Evolutionary conservation across 164 flowering plant genomes (phyloP).

Genomic region (Vitis rotundifolia): DNA sequence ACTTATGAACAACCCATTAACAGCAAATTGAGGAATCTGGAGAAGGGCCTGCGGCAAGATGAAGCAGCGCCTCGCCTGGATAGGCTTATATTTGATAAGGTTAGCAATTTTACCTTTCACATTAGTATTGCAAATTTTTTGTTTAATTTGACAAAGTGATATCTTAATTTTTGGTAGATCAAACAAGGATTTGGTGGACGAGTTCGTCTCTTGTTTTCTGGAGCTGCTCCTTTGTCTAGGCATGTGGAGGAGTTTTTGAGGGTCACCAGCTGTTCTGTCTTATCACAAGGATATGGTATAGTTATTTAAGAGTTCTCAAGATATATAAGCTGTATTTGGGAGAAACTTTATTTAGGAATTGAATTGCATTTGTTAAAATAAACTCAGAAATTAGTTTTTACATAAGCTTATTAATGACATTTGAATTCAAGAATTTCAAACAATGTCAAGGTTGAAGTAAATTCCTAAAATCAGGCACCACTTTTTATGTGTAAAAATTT

Average conservation of each 20-base stretch:
- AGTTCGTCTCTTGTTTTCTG: constrained; percentile 72
- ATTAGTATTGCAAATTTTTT: not conserved
- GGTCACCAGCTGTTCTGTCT: constrained; percentile 58
- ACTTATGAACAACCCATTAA: constrained; percentile 8
- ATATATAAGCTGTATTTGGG: not conserved
- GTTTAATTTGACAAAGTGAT: not conserved
- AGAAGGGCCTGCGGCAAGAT: constrained; percentile 73
- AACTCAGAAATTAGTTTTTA: no score
- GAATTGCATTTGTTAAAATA: no score
- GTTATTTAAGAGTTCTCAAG: not conserved
- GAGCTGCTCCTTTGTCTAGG: constrained; percentile 84
- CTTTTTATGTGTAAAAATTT: no score
- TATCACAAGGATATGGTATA: constrained; percentile 95
- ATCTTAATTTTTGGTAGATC: constrained; percentile 37
- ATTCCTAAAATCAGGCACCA: not conserved
- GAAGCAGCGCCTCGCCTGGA: constrained; percentile 87
- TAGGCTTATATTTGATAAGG: constrained; percentile 82
- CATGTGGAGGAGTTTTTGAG: constrained; percentile 86
- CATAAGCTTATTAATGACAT: no score
- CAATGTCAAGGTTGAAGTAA: not conserved
- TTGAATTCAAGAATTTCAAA: not conserved
- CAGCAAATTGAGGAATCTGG: constrained; percentile 84
- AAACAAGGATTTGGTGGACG: constrained; percentile 80
- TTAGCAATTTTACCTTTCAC: constrained; percentile 17
- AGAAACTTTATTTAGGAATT: no score